A percentile compares a stretch with the other conserved stretches of the same genome.
These are phyloP conservation scores for Suillus paluster DNA, from an alignment of 768 basidiomycete genomes.

Conservation along the genomic window DNA sequence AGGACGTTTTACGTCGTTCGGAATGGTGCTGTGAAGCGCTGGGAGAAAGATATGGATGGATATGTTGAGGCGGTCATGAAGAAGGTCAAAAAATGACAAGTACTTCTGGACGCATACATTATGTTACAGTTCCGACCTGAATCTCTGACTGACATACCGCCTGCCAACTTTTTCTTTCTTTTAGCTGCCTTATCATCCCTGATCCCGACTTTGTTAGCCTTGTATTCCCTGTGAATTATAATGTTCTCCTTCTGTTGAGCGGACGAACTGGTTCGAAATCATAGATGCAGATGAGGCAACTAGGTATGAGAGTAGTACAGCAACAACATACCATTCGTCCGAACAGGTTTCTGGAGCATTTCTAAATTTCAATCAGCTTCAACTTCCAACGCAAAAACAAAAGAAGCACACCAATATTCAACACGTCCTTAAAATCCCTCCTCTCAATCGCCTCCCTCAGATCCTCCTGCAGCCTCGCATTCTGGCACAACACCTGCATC, in stretches of 20 bases:
- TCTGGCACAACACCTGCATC: background rate
- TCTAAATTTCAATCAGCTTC: background rate
- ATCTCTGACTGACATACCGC: background rate
- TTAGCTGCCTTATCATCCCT: background rate
- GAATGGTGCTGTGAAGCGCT: conserved; percentile 27
- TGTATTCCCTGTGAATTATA: background rate
- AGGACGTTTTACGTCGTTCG: conserved; percentile 23
- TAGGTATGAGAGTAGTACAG: background rate
- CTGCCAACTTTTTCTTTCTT: background rate
- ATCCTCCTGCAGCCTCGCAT: background rate
- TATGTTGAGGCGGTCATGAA: conserved; percentile 35
- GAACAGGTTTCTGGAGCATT: background rate
- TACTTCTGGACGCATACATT: background rate
- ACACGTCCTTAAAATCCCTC: background rate
- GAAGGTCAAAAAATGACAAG: conserved; percentile 18
- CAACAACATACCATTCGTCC: background rate
- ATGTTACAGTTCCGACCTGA: background rate
- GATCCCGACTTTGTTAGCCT: background rate
- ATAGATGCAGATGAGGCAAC: background rate
- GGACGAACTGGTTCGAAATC: background rate
- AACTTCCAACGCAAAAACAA: background rate
- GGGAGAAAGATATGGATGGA: conserved; percentile 32
- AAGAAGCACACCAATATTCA: background rate
- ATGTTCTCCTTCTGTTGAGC: conserved; percentile 3
- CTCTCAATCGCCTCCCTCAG: conserved; percentile 3